Evolutionary conservation across 78 protist species (phyloP).

Genomic region (Planoprotostelium fungivorum): DNA sequence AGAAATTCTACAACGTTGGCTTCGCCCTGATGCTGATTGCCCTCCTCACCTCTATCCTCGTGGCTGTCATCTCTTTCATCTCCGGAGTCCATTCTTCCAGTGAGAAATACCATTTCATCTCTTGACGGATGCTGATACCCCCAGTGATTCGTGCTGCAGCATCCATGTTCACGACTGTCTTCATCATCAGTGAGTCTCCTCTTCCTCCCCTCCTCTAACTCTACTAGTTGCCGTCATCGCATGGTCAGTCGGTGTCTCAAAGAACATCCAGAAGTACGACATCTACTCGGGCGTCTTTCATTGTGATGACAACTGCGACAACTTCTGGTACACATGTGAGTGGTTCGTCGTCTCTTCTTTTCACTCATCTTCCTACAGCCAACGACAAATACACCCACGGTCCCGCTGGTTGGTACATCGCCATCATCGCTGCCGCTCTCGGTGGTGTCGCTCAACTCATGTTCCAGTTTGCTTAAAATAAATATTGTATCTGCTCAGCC

Average conservation of each 20-base stretch:
- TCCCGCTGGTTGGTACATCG: background rate
- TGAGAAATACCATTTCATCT: background rate
- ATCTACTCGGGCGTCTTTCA: background rate
- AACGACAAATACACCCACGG: background rate
- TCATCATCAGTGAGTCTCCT: background rate
- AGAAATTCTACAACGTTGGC: background rate
- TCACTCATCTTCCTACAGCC: background rate
- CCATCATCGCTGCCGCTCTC: background rate
- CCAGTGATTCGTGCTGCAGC: background rate
- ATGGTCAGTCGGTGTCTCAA: background rate
- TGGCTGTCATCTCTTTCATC: background rate
- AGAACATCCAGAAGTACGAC: background rate
- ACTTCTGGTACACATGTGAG: background rate
- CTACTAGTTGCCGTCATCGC: background rate
- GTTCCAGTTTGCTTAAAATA: background rate
- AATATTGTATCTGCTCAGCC: too few relatives aligned
- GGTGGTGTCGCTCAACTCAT: background rate
- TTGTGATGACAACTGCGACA: background rate
- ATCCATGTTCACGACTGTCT: background rate
- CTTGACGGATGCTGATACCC: too few relatives aligned
- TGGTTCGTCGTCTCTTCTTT: background rate
- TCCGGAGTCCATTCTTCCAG: background rate
- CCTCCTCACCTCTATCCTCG: background rate
- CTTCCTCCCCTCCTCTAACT: background rate
- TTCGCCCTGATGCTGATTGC: background rate